phyloP scores from a whole-genome alignment of 768 basidiomycete genomes.

The Dacryopinax primogenitus region DNA sequence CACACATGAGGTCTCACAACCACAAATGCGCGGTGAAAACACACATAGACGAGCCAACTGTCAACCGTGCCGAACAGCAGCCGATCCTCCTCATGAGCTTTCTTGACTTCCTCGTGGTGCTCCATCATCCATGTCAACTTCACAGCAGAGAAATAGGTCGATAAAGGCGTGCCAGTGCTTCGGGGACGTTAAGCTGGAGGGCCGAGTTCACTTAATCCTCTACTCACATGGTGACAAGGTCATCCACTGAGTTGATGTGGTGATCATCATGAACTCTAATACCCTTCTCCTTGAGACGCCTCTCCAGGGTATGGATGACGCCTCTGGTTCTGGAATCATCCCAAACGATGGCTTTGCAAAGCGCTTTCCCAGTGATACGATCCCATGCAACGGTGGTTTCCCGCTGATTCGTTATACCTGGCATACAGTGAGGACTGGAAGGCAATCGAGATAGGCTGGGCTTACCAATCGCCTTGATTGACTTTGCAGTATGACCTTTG shows the following conservation, averaged over 20 bases:
- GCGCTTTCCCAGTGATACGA: conserved; percentile 71
- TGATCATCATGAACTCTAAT: conserved; percentile 42
- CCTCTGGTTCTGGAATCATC: conserved; percentile 85
- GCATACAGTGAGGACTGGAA: conserved; percentile 20
- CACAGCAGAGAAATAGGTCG: conserved; percentile 95
- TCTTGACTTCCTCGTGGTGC: conserved; percentile 57
- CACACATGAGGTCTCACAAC: background rate
- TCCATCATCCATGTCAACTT: conserved; percentile 97
- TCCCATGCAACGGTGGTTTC: conserved; percentile 95
- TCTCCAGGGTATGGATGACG: conserved; percentile 66
- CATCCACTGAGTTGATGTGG: conserved; percentile 1
- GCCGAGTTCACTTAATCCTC: background rate
- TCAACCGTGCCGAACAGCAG: conserved; percentile 91
- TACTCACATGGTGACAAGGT: background rate
- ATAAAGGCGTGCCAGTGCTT: conserved; percentile 86
- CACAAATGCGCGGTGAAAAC: conserved; percentile 15
- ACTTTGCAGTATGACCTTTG: conserved; percentile 62
- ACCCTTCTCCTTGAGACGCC: conserved; percentile 56
- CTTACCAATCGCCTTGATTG: conserved; percentile 85
- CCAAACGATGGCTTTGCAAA: conserved; percentile 91
- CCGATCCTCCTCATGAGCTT: conserved; percentile 68
- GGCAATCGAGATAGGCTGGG: conserved; percentile 8
- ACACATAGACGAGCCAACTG: conserved; percentile 86
- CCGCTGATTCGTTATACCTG: conserved; percentile 92
- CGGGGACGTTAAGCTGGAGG: background rate